Conservation (phyloP, 768 basidiomycete genomes). For the Guyanaporus albipodus region DNA sequence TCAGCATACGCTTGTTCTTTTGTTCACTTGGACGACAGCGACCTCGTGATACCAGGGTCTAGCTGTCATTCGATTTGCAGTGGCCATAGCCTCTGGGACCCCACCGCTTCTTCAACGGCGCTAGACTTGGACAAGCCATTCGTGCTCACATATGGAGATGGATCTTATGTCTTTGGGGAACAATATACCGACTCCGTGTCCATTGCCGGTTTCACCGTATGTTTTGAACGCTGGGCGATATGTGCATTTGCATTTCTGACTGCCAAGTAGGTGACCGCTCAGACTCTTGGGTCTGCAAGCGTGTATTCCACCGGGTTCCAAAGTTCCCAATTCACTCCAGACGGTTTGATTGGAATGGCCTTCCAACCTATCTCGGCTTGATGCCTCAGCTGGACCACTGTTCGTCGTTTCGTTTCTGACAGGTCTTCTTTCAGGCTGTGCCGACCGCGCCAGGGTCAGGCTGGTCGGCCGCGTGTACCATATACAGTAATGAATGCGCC, state of each 20-base stretch:
- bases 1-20: neutral
- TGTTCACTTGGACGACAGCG: conserved; percentile 4
- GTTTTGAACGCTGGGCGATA: neutral
- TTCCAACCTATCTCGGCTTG: conserved; percentile 28
- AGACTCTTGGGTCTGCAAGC: conserved; percentile 11
- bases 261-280: conserved; percentile 3
- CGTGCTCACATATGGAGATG: conserved; percentile 35
- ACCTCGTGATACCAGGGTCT: conserved; percentile 11
- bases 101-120: conserved; percentile 25
- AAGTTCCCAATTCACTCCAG: conserved; percentile 2
- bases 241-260: neutral
- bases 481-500: too few species aligned
- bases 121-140: conserved; percentile 21
- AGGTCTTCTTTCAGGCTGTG: too few species aligned
- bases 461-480: too few species aligned
- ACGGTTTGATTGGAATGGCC: conserved; percentile 29
- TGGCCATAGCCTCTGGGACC: conserved; percentile 26
- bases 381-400: too few species aligned
- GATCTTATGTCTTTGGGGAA: conserved; percentile 31
- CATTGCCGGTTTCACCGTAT: conserved; percentile 4
- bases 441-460: too few species aligned
- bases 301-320: conserved; percentile 2
- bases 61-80: conserved; percentile 20
- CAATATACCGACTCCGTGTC: conserved; percentile 35
- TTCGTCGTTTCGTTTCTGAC: too few species aligned